Evolutionary conservation across 2,329 filamentous ascomycete species (phyloP).

Genomic region (Lachnellula hyalina): DNA sequence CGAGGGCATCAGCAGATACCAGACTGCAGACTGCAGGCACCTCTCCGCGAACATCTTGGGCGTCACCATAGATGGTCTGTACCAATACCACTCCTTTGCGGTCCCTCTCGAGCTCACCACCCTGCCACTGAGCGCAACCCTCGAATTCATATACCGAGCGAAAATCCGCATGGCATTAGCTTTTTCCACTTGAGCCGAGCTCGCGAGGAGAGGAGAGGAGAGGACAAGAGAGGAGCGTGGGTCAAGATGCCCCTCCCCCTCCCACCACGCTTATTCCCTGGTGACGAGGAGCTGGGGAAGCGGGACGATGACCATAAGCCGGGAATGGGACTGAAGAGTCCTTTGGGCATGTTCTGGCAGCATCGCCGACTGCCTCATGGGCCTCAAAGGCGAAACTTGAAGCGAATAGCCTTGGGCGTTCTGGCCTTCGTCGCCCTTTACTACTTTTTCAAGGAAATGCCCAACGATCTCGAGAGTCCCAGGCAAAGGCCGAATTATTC

Average conservation of each 20-base stretch:
- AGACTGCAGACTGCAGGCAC: no score
- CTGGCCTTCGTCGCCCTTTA: slow-evolving; percentile 50
- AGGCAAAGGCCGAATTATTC: slow-evolving; percentile 33
- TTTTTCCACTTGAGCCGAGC: no score
- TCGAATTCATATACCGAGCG: no score
- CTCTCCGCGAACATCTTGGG: no score
- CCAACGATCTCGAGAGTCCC: slow-evolving; percentile 39
- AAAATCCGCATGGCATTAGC: no score
- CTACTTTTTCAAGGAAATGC: slow-evolving; percentile 60
- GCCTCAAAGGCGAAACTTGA: slow-evolving; percentile 48
- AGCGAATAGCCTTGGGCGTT: slow-evolving; percentile 45
- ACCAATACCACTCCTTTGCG: no score
- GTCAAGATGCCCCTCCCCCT: slow-evolving; percentile 30
- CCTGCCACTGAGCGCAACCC: no score
- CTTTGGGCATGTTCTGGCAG: slow-evolving; percentile 30
- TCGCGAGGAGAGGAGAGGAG: no score
- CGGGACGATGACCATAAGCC: slow-evolving; percentile 57
- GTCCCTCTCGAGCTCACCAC: no score
- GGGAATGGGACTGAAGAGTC: slow-evolving; percentile 18
- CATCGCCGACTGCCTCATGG: slow-evolving; percentile 40
- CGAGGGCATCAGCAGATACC: no score
- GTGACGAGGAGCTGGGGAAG: slow-evolving; percentile 60
- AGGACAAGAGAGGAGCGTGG: slow-evolving; percentile 15
- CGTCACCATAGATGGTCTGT: no score
- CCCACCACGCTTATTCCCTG: slow-evolving; percentile 39